Conservation (phyloP, 208 protist genomes). For the Zelonia costaricensis region DNA sequence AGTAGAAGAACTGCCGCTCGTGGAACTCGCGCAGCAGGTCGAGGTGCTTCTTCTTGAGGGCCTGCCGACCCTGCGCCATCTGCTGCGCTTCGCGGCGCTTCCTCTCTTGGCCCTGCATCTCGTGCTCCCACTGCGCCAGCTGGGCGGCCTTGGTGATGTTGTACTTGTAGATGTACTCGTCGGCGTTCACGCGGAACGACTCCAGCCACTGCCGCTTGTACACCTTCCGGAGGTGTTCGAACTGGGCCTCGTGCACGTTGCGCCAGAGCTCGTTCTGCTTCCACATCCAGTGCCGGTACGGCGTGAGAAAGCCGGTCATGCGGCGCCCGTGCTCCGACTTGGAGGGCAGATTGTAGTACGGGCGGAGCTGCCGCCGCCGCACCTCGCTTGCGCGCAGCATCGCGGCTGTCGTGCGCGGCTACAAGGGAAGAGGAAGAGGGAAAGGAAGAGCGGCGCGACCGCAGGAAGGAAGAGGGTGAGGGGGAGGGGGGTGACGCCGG, state of each 20-base stretch:
- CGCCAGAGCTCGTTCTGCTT: constrained; percentile 94
- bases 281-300: constrained; percentile 93
- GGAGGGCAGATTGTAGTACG: constrained; percentile 90
- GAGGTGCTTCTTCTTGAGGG: constrained; percentile 89
- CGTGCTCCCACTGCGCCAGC: constrained; percentile 88
- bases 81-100: constrained; percentile 75
- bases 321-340: constrained; percentile 82
- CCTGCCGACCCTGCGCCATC: constrained; percentile 74
- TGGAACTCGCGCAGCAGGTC: constrained; percentile 90
- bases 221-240: constrained; percentile 91
- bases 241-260: constrained; percentile 92
- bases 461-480: neutral
- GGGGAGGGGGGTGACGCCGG: neutral
- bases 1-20: constrained; percentile 93
- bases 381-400: constrained; percentile 49
- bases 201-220: constrained; percentile 93
- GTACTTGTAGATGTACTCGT: constrained; percentile 95
- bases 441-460: neutral
- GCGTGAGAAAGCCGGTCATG: constrained; percentile 90
- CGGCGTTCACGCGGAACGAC: constrained; percentile 90
- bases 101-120: constrained; percentile 90
- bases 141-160: constrained; percentile 92
- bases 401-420: too few relatives aligned
- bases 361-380: constrained; percentile 56
- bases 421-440: neutral